phyloP scores from a whole-genome alignment of 1,284 basidiomycete species.

The Naganishia albida region DNA sequence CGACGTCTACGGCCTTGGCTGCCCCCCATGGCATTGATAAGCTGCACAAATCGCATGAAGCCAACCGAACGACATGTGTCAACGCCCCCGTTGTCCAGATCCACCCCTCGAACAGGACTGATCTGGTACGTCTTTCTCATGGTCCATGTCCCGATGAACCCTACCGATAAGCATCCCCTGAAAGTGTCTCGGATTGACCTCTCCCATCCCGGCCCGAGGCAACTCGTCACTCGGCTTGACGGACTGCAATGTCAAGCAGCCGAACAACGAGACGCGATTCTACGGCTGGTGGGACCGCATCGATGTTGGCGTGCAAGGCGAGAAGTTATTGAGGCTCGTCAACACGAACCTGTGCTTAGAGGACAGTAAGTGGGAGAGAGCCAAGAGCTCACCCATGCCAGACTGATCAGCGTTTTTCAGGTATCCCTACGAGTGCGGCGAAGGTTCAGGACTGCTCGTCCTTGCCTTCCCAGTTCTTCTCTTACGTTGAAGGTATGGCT shows the following conservation, averaged over 20 bases:
- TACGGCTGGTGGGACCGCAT: conserved; percentile 12
- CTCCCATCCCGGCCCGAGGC: not conserved
- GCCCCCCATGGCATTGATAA: not conserved
- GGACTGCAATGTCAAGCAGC: not conserved
- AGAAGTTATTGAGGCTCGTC: not conserved
- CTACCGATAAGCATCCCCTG: too few species aligned
- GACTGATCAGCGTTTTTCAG: not conserved
- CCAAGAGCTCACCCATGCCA: not conserved
- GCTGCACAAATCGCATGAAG: not conserved
- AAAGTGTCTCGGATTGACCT: conserved; percentile 21
- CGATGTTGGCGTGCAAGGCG: not conserved
- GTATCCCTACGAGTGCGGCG: not conserved
- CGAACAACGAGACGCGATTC: conserved; percentile 20
- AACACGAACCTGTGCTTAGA: conserved; percentile 18
- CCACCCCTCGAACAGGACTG: conserved; percentile 19
- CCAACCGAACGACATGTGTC: not conserved
- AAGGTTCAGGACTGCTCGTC: conserved; percentile 1
- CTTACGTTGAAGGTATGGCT: not conserved
- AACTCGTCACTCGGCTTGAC: conserved; percentile 6
- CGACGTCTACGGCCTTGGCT: not conserved
- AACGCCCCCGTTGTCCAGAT: conserved; percentile 2
- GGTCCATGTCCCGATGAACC: not conserved
- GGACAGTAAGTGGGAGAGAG: not conserved
- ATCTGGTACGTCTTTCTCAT: not conserved
- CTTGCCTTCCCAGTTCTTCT: conserved; percentile 5